phyloP scores from a whole-genome alignment of 257 asterid genomes.

The Salvia hispanica region DNA sequence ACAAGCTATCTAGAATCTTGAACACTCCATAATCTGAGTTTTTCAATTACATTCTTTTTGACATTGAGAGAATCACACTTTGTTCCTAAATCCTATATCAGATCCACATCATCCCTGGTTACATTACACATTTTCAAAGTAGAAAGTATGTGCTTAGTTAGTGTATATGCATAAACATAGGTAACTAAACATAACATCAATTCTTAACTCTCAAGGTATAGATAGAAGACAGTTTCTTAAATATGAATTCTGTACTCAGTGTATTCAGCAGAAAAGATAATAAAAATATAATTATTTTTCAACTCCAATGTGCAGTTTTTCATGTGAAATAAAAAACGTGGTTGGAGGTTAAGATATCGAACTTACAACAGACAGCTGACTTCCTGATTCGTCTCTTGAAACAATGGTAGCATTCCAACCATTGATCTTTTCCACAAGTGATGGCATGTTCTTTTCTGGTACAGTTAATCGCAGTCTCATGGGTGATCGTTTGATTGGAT shows the following conservation, averaged over 20 bases:
- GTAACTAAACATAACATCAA: not conserved
- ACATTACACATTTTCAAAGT: not conserved
- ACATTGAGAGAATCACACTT: not conserved
- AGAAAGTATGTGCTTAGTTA: not conserved
- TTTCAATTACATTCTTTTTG: not conserved
- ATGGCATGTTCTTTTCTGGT: conserved; percentile 47
- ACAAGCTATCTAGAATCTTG: not conserved
- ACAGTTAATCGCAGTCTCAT: conserved; percentile 80
- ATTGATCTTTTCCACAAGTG: conserved; percentile 62
- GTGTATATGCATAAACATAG: not conserved
- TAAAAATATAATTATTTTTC: not conserved
- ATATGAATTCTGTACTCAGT: not conserved
- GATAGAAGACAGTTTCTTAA: no score
- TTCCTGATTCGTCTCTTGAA: conserved; percentile 72
- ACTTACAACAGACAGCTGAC: conserved; percentile 68
- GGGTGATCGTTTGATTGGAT: conserved; percentile 85
- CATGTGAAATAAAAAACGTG: not conserved
- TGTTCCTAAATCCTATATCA: not conserved
- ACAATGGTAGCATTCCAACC: conserved; percentile 60
- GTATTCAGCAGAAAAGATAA: not conserved
- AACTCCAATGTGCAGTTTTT: not conserved
- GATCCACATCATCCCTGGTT: not conserved
- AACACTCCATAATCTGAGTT: not conserved
- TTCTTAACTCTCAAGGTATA: not conserved
- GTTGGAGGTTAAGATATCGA: conserved; percentile 19